phyloP scores from a whole-genome alignment of 371 early-diverging fungal genomes.

The Batkoa obscura region DNA sequence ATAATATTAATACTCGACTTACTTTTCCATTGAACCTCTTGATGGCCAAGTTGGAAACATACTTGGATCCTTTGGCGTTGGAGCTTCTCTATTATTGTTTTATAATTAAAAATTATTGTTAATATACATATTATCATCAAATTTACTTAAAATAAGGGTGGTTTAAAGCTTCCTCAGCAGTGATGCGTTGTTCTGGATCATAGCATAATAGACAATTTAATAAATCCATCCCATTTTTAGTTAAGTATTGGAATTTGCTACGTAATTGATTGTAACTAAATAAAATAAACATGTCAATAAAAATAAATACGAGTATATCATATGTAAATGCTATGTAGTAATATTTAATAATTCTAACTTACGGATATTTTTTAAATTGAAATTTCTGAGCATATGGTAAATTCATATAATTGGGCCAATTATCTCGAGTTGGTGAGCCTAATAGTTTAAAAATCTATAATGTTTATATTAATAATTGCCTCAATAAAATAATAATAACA shows the following conservation, averaged over 20 bases:
- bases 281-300: too few species aligned
- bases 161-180: conserved; percentile 51
- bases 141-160: conserved; percentile 34
- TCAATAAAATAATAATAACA: too few species aligned
- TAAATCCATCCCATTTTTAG: conserved; percentile 40
- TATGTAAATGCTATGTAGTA: too few species aligned
- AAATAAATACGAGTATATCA: too few species aligned
- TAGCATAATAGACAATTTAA: conserved; percentile 50
- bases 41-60: conserved; percentile 92
- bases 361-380: conserved; percentile 34
- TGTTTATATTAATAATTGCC: too few species aligned
- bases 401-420: conserved; percentile 52
- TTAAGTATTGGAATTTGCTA: conserved; percentile 39
- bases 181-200: conserved; percentile 51
- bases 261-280: too few species aligned
- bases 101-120: too few species aligned
- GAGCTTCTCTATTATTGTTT: conserved; percentile 36
- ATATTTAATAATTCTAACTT: conserved; percentile 2
- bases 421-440: conserved; percentile 43
- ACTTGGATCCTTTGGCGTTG: conserved; percentile 76
- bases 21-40: conserved; percentile 17
- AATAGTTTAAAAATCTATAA: conserved; percentile 44
- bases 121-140: too few species aligned
- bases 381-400: conserved; percentile 53
- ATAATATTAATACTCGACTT: too few species aligned